Evolutionary conservation across 768 basidiomycete species (phyloP), one percentile per base, ranked within the genome.

Genomic region (Clavaria fumosa): DNA sequence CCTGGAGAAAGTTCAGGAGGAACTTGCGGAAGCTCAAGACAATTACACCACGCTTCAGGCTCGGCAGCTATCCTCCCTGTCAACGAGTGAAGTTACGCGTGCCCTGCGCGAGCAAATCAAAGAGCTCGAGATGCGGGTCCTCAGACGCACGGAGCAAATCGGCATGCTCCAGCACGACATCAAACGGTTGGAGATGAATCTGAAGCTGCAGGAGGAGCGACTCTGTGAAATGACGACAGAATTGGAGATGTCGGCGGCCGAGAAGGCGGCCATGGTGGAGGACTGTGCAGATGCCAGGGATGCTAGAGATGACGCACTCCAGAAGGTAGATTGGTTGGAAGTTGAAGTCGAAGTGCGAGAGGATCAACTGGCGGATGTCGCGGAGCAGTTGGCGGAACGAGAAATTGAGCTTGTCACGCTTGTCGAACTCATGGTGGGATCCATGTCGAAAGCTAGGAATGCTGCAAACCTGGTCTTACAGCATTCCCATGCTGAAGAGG

Each of bases 211-310:
- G 39, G 84, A 88, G 51, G 83, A 86, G 19, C 65, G 79, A 5
- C 54, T 84, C 26, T 53, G 51, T 2, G 84, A 86, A 58, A 68
- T 82, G 69, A 75, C 67, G 2, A 53, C 51, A 12, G 84, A 88
- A 47, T 53, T 83, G 40, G 82, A 82, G 48, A 67, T 68, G 43
- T 59, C 75, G 41, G 62, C 58, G 15, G 66, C 71, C 4, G 70
- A 84, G 60, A 82, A 78, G 52, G 72, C 72, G 39, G 75, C 79
- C 2, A 82, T 88, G 78, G 70, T 86, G 0, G 82, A 85, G 44
- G 84, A 88, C 50, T 86, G 84, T 47, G 75, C 76, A 3, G 73
- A 77, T 38, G 81, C 80, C 2, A 63, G 84, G 37, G 77, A 77
- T 38, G 70, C 76, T 15, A 64, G 84, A 23, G 78, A 88, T 52